Evolutionary conservation across 1,139 yeast species (phyloP).

Genomic region (Candida freyschussii): DNA sequence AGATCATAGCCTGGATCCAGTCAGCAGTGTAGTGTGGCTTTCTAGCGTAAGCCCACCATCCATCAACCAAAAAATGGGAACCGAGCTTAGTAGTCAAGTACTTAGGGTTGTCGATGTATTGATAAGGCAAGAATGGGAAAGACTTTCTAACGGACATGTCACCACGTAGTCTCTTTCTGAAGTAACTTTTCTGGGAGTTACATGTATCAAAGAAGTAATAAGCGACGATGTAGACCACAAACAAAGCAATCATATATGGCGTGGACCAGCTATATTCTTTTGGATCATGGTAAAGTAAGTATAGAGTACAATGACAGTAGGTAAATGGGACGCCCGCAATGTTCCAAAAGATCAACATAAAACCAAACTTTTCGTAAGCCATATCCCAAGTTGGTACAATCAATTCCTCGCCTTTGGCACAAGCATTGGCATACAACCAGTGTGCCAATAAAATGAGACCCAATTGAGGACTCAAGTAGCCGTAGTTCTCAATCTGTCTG

Average conservation of each 20-base stretch:
- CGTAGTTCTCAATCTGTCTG: slow-evolving; percentile 77
- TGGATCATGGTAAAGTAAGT: slow-evolving; percentile 77
- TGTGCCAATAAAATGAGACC: slow-evolving; percentile 73
- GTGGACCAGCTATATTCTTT: slow-evolving; percentile 70
- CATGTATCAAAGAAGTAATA: slow-evolving; percentile 94
- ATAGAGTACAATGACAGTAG: slow-evolving; percentile 89
- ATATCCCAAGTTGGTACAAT: slow-evolving; percentile 99
- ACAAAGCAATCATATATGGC: slow-evolving; percentile 51
- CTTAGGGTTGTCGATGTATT: slow-evolving; percentile 73
- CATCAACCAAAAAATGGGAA: slow-evolving; percentile 78
- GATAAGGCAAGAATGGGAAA: slow-evolving; percentile 90
- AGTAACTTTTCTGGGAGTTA: slow-evolving; percentile 91
- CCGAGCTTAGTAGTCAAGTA: slow-evolving; percentile 85
- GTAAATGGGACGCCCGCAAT: slow-evolving; percentile 99
- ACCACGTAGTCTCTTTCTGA: slow-evolving; percentile 85
- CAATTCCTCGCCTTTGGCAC: slow-evolving; percentile 95
- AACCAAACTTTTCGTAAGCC: slow-evolving; percentile 98
- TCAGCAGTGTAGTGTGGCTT: slow-evolving; percentile 96
- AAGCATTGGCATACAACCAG: slow-evolving; percentile 94
- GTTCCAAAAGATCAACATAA: slow-evolving; percentile 97
- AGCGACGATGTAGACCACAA: slow-evolving; percentile 54
- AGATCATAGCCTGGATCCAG: slow-evolving; percentile 76
- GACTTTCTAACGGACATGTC: slow-evolving; percentile 70
- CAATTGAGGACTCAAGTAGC: slow-evolving; percentile 74
- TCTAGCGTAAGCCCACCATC: slow-evolving; percentile 91